Conservation (phyloP, 306 rosid species). For the Macrotyloma uniflorum region DNA sequence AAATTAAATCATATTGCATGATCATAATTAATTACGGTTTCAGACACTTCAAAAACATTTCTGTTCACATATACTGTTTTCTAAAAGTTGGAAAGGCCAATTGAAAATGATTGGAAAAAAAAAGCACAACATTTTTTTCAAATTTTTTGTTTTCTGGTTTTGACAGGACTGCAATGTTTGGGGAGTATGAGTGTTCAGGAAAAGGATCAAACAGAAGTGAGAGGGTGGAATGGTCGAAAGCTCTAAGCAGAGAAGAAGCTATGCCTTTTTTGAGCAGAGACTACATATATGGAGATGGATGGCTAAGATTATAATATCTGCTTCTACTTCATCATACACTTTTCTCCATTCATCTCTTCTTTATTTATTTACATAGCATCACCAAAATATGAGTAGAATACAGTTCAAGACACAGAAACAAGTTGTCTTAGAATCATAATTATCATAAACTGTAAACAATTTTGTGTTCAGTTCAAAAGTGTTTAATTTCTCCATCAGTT, state of each 20-base stretch:
- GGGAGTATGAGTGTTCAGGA: conserved; percentile 63
- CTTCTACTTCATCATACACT: neutral
- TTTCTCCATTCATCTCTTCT: neutral
- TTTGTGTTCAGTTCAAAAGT: too few relatives aligned
- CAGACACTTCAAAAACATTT: too few relatives aligned
- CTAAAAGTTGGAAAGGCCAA: neutral
- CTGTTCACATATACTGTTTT: too few relatives aligned
- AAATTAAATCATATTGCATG: too few relatives aligned
- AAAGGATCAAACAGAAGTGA: conserved; percentile 57
- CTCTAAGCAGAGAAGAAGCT: conserved; percentile 48
- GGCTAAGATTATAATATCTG: conserved; percentile 57
- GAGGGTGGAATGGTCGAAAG: conserved; percentile 59
- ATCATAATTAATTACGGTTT: too few relatives aligned
- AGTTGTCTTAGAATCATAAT: too few relatives aligned
- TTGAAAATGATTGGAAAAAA: neutral
- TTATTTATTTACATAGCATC: too few relatives aligned
- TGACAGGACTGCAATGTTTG: conserved; percentile 58
- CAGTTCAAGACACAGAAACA: too few relatives aligned
- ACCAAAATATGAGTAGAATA: too few relatives aligned
- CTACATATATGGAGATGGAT: conserved; percentile 60
- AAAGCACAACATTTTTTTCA: neutral
- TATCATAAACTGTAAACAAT: too few relatives aligned
- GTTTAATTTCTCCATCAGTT: too few relatives aligned
- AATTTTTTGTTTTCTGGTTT: neutral
- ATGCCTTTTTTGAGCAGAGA: conserved; percentile 48